Conservation (phyloP, 805 yeast species). For the Nakazawaea laoshanensis region DNA sequence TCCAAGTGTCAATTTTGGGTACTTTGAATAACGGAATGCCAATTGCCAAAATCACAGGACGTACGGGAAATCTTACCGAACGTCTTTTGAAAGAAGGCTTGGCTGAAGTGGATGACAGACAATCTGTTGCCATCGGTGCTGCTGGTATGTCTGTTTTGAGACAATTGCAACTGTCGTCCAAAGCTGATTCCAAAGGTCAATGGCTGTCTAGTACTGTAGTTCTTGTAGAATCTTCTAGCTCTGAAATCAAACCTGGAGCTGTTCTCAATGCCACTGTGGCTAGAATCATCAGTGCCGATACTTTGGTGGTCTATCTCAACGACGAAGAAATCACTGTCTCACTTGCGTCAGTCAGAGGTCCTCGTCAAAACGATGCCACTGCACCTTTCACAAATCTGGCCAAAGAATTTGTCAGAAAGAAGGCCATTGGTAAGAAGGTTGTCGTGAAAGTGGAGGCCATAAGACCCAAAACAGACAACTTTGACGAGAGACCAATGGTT, state of each 20-base stretch:
- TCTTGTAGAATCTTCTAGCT: slow-evolving; percentile 15
- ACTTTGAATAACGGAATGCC: slow-evolving; percentile 54
- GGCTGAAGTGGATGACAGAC: slow-evolving; percentile 77
- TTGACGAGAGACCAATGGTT: slow-evolving; percentile 61
- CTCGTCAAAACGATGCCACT: slow-evolving; percentile 52
- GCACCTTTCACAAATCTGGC: slow-evolving; percentile 56
- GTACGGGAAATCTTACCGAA: slow-evolving; percentile 44
- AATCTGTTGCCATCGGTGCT: slow-evolving; percentile 60
- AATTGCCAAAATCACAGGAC: slow-evolving; percentile 36
- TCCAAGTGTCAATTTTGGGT: slow-evolving; percentile 51
- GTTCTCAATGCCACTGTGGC: slow-evolving; percentile 47
- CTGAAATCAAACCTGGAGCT: slow-evolving; percentile 33
- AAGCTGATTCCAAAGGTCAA: slow-evolving; percentile 41
- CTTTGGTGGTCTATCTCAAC: slow-evolving; percentile 44
- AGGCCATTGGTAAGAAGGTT: slow-evolving; percentile 66
- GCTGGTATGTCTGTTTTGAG: slow-evolving; percentile 53
- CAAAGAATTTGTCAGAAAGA: slow-evolving; percentile 65
- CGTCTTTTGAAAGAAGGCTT: slow-evolving; percentile 60
- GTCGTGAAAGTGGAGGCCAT: slow-evolving; percentile 52
- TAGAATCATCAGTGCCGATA: slow-evolving; percentile 61
- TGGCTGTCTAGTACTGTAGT: slow-evolving; percentile 28
- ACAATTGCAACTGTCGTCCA: slow-evolving; percentile 57
- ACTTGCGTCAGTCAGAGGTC: slow-evolving; percentile 68
- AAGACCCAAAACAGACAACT: slow-evolving; percentile 50
- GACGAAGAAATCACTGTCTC: slow-evolving; percentile 59